Base-by-base conservation (phyloP, 345 rosid species). In the Dovyalis caffra region DNA sequence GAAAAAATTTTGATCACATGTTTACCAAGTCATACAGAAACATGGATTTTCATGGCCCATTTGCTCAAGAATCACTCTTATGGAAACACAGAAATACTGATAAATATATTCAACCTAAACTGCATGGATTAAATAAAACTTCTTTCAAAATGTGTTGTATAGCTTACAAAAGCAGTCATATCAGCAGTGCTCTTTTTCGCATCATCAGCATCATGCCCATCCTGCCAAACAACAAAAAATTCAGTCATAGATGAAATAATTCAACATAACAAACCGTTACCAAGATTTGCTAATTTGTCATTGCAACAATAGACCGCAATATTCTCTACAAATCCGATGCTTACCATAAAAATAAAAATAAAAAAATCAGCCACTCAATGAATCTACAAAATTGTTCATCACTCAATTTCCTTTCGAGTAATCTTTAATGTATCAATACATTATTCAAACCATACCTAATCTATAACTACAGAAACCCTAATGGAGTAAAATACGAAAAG, bases 121-220 rank as follows among this genome's bases (percentile, higher is more conserved):
- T 49, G 33, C 58, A 63, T 40, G 29, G 21, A 28, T 40, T 32
- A 35, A 14, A 15, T 21, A 21, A 64, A 53, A 47, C 15, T 8
- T 49, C 15, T 34, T 70, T n/a, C 2, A 58, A 28, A 37, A 60
- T 31, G 15, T 33, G 51, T 2, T 14, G 34, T 31, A 33, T 31
- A 63, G 83, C 93, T 88, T 74, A 90, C 93, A 78, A 88, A 86
- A 72, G 62, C 82, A 11, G 90, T 81, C 91, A 88, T 90, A 64
- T 88, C 91, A 56, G 89, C 82, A 61, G 88, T 83, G 76, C 81
- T 84, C 76, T 87, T 90, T 66, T 86, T 87, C 25, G 81, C 65
- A 87, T 88, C 89, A 31, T 79, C 88, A 35, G 84, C 66, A 78
- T 87, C 85, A 32, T 81, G 87, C 65, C 89, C 86, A 64, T 88